These are phyloP conservation scores for Erigeron canadensis DNA, from an alignment of 129 eudicot genomes.

Conservation along the genomic window DNA sequence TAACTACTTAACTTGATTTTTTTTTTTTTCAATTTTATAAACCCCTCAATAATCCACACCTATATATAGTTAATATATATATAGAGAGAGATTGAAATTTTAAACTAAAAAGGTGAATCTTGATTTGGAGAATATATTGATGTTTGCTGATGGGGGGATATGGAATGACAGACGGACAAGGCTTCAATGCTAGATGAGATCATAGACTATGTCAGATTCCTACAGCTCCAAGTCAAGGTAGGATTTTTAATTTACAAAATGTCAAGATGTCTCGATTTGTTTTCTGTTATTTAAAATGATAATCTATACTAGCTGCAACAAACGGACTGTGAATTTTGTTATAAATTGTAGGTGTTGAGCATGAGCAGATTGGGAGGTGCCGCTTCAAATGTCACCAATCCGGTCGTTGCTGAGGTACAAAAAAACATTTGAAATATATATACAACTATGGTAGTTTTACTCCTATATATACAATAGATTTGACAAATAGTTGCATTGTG, in stretches of 20 bases:
- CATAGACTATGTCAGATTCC: constrained; percentile 97
- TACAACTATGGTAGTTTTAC: too few relatives aligned
- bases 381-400: constrained; percentile 57
- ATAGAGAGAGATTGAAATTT: too few relatives aligned
- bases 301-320: neutral
- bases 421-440: too few relatives aligned
- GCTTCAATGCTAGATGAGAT: constrained; percentile 99
- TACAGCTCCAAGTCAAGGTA: constrained; percentile 98
- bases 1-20: too few relatives aligned
- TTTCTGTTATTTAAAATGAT: neutral
- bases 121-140: constrained; percentile 16
- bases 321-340: neutral
- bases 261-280: neutral
- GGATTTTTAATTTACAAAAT: neutral
- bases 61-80: too few relatives aligned
- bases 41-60: too few relatives aligned
- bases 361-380: constrained; percentile 95
- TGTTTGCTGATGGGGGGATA: constrained; percentile 19
- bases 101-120: too few relatives aligned
- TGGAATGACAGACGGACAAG: constrained; percentile 93
- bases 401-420: constrained; percentile 56
- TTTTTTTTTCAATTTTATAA: too few relatives aligned
- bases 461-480: too few relatives aligned
- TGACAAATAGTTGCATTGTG: too few relatives aligned
- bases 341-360: constrained; percentile 65